A percentile compares a stretch with the other conserved stretches of the same genome.
Conservation (phyloP, 179 eudicot species). For the Camellia oleifera region DNA sequence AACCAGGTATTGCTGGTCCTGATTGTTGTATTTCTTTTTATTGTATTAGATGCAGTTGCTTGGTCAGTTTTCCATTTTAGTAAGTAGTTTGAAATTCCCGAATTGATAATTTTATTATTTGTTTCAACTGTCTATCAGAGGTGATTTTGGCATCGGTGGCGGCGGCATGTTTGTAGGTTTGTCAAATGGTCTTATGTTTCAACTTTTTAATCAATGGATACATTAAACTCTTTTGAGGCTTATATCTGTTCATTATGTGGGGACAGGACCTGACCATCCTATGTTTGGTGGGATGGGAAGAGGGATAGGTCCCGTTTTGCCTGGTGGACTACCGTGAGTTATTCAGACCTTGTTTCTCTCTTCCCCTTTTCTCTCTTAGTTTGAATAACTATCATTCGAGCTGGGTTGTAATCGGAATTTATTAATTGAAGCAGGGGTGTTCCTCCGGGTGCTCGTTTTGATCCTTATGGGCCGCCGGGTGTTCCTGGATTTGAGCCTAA, state of each 20-base stretch:
- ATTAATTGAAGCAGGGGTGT: slow-evolving; percentile 46
- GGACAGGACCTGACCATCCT: slow-evolving; percentile 80
- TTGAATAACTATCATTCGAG: not conserved
- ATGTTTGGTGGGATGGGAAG: slow-evolving; percentile 59
- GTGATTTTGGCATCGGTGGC: slow-evolving; percentile 52
- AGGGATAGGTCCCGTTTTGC: slow-evolving; percentile 45
- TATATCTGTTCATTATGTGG: slow-evolving; percentile 12
- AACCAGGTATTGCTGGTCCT: slow-evolving; percentile 43
- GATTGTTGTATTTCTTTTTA: slow-evolving; percentile 1
- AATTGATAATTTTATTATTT: not conserved
- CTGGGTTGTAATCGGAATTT: slow-evolving; percentile 6
- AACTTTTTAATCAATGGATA: not conserved
- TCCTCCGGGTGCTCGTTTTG: slow-evolving; percentile 89
- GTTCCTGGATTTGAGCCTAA: slow-evolving; percentile 92
- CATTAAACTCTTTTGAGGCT: not conserved
- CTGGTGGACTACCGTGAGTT: slow-evolving; percentile 54
- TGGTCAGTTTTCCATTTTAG: not conserved
- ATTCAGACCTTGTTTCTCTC: not conserved
- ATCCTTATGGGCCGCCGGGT: slow-evolving; percentile 91
- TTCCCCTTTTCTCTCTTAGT: not conserved
- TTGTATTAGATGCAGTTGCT: not conserved
- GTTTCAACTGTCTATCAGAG: slow-evolving; percentile 43
- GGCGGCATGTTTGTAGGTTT: slow-evolving; percentile 82
- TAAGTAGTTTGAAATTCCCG: not conserved
- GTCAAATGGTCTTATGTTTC: slow-evolving; percentile 19